Percentiles rank a stretch among this genome's conserved stretches.
Evolutionary conservation across 495 filamentous ascomycete genomes (phyloP).

Genomic region (Aspergillus coremiiformis): DNA sequence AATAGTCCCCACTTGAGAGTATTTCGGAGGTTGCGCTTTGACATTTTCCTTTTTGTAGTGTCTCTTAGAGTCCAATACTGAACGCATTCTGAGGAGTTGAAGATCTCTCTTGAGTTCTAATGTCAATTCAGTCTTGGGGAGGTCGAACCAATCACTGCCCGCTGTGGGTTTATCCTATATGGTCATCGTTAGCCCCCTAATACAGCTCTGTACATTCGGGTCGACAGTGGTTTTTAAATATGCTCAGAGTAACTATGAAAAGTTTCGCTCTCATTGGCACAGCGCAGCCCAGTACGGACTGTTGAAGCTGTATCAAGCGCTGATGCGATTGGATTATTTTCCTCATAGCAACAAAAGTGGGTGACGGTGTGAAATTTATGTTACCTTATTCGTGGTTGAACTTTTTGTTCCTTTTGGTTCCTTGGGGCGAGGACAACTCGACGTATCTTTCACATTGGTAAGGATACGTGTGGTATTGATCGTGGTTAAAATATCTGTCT

Average conservation of each 20-base stretch:
- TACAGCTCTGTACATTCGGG: no score
- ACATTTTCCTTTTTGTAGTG: constrained; percentile 82
- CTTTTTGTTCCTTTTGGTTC: constrained; percentile 33
- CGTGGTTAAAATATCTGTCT: constrained; percentile 35
- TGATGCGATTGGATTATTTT: constrained; percentile 54
- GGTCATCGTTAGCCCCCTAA: constrained; percentile 25
- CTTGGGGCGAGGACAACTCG: constrained; percentile 31
- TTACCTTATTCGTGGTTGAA: constrained; percentile 36
- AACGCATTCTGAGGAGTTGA: constrained; percentile 79
- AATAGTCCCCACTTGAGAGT: constrained; percentile 81
- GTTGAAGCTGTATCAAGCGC: constrained; percentile 56
- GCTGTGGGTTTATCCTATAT: constrained; percentile 50
- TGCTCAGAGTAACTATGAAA: constrained; percentile 99
- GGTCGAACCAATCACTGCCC: constrained; percentile 68
- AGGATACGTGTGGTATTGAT: constrained; percentile 43
- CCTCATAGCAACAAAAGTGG: constrained; percentile 50
- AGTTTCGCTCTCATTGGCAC: constrained; percentile 61
- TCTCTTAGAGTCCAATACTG: constrained; percentile 79
- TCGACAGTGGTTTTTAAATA: constrained; percentile 10
- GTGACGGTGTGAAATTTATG: constrained; percentile 8
- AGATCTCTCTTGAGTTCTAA: constrained; percentile 80
- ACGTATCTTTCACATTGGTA: constrained; percentile 23
- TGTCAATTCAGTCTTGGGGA: constrained; percentile 76
- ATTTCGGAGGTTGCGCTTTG: constrained; percentile 62
- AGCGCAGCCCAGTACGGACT: constrained; percentile 72